Evolutionary conservation across 495 filamentous ascomycete genomes (phyloP).

Genomic region (Penicillium waksmanii): DNA sequence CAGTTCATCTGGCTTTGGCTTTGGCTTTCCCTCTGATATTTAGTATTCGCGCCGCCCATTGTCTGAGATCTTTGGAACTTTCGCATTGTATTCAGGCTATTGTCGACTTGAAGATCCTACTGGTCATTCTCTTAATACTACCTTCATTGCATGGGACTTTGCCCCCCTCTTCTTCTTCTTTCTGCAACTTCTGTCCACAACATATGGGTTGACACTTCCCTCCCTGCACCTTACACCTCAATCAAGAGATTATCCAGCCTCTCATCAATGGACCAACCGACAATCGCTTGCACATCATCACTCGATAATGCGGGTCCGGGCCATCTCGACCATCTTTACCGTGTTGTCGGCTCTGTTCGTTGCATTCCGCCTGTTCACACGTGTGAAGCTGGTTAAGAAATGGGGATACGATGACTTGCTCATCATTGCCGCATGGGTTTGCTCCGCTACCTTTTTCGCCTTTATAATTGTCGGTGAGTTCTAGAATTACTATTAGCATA

Average conservation of each 20-base stretch:
- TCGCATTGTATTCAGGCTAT: neutral
- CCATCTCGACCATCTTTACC: constrained; percentile 29
- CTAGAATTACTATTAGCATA: neutral
- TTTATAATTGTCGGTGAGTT: constrained; percentile 35
- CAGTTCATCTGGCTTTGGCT: neutral
- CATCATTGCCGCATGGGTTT: constrained; percentile 35
- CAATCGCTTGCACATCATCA: neutral
- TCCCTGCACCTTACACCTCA: neutral
- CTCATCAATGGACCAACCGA: neutral
- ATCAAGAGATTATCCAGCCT: neutral
- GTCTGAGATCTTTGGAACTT: too few relatives aligned
- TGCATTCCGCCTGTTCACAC: constrained; percentile 35
- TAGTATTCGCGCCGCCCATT: neutral
- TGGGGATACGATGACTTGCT: constrained; percentile 43
- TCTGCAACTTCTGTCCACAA: neutral
- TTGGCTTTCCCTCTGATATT: neutral
- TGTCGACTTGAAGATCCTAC: neutral
- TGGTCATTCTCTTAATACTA: neutral
- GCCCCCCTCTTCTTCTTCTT: neutral
- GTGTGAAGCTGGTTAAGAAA: constrained; percentile 35
- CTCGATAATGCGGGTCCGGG: constrained; percentile 22
- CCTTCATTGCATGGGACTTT: neutral
- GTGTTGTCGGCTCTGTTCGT: constrained; percentile 33
- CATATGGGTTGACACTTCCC: neutral
- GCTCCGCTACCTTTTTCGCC: constrained; percentile 27